Evolutionary conservation across 768 basidiomycete species (phyloP).

Genomic region (Mrakia frigida): DNA sequence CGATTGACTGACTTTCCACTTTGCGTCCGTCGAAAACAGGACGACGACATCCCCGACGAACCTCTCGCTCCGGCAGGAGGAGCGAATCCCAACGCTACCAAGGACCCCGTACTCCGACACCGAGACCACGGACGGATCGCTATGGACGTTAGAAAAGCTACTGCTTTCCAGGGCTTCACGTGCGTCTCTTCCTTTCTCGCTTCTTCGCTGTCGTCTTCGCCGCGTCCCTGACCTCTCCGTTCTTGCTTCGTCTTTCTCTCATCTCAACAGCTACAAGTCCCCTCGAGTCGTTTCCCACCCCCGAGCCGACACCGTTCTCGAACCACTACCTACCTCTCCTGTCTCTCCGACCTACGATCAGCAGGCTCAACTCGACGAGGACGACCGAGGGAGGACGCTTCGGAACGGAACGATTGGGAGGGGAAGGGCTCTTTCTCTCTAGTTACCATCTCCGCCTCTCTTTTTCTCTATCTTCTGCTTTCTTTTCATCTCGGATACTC

Average conservation of each 20-base stretch:
- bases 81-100: constrained; percentile 67
- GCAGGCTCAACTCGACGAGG: not conserved
- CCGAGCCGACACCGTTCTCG: not conserved
- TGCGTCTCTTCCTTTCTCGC: not conserved
- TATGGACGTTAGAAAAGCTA: constrained; percentile 76
- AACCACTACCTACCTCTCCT: not conserved
- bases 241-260: no score
- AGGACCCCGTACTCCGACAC: constrained; percentile 82
- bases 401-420: not conserved
- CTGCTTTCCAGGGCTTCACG: constrained; percentile 32
- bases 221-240: not conserved
- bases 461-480: not conserved
- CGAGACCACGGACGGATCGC: constrained; percentile 79
- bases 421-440: not conserved
- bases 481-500: not conserved
- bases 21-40: constrained; percentile 39
- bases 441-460: not conserved
- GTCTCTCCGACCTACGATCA: not conserved
- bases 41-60: constrained; percentile 87
- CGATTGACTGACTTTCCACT: not conserved
- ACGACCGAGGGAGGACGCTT: not conserved
- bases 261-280: constrained; percentile 6
- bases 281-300: not conserved
- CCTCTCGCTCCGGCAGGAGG: constrained; percentile 50
- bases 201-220: no score